Evolutionary conservation across 257 asterid genomes (phyloP), one percentile per base, ranked within the genome.

Genomic region (Avicennia marina): DNA sequence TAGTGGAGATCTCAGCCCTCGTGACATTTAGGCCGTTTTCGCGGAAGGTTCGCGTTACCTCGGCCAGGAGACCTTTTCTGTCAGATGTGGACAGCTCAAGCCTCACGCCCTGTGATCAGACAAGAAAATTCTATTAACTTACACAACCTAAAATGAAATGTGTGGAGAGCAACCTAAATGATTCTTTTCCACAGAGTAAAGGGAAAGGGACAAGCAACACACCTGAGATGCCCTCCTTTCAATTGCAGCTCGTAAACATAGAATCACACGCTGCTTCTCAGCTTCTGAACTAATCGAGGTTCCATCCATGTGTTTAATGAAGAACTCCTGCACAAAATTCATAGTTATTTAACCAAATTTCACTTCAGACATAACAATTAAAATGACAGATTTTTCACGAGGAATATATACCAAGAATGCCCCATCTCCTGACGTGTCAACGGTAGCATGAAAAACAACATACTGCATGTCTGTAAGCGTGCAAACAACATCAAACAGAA

Each of bases 401-500:
- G 18, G 60, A 54, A 63, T 41, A 53, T 44, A 21, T 81, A 91
- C 98, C 94, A 88, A 44, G 59, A 64, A 78, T 11, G 94, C 93
- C 31, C 72, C 56, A 73, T 86, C 89, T 25, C 76, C 80, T 0
- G 90, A 61, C 0, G 97, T 81, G 67, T 84, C 83, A 4, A 89
- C 66, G 0, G 87, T 93, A 59, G 95, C 99, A 50, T 93, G 99
- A 31, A 86, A 93, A 53, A 93, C 91, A 8, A 86, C 82, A 36
- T 93, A 93, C 32, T 86, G 79, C 99, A 93, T 93, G 39, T 93
- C 97, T 0, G 99, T 93, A 52, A 93, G 65, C 4, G 99, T 86
- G 87, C 99, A 93, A 24, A 93, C 83, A 8, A 89, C 76, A 20
- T 93, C 99, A 22, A 93, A 93, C 34, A 89, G 58, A 71, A 93